Evolutionary conservation across 306 rosid genomes (phyloP), one percentile per base, ranked within the genome.

Genomic region (Begonia peltatifolia): DNA sequence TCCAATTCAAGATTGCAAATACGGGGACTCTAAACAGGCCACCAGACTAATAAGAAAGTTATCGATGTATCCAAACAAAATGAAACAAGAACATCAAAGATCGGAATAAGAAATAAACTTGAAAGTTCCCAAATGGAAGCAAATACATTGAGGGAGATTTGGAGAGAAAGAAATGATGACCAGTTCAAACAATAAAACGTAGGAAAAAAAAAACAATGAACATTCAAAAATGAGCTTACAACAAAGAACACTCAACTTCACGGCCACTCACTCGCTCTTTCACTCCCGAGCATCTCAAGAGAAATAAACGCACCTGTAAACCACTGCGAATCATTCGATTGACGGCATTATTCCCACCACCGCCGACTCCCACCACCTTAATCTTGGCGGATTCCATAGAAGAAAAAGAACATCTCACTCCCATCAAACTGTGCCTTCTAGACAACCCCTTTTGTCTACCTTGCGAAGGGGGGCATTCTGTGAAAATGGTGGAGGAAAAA

Each of bases 281-380:
- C 0, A 30, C 38, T 30, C 9, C 38, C 38, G 38, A 30, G 9
- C 38, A 30, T 5, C 38, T 30, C 38, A 30, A 30, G 38, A 71
- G 41, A 41, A 8, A 47, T 23, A 64, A 65, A 65, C 84, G 57
- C 46, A 84, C 97, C 53, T 79, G 80, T 56, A 84, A 76, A 54
- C 93, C 95, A 61, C 89, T 82, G 58, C 87, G 88, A 71, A 88
- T 84, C 97, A 88, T 88, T 71, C 97, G 95, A 65, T 88, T 88
- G 38, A 88, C 87, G 17, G 95, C 95, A 74, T 88, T 84, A 79
- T 82, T 88, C 22, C 97, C 97, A 18, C 97, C 97, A 0, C 97
- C 95, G 17, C 97, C 97, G 46, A 88, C 84, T 3, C 97, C 97
- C 9, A 88, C 79, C 14, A 88, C 97, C 79, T 90, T 90, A 69